Conservation (phyloP, 345 rosid species). For the Melastoma malabathricum region DNA sequence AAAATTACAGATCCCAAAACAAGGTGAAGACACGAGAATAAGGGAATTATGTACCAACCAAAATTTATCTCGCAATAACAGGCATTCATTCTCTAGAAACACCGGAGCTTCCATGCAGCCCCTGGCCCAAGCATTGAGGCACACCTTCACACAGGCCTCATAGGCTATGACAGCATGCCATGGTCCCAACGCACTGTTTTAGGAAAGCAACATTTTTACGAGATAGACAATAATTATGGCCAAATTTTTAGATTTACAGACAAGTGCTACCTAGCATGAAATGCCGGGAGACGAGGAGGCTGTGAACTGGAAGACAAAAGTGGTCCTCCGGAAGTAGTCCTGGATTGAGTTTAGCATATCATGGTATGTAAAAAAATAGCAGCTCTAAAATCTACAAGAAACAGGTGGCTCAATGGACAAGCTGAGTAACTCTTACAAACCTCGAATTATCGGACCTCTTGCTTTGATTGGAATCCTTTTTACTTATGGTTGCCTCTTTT, state of each 20-base stretch:
- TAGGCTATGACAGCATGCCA: constrained; percentile 96
- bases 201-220: constrained; percentile 5
- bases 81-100: constrained; percentile 91
- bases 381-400: background rate
- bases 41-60: constrained; percentile 38
- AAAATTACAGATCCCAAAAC: too few relatives aligned
- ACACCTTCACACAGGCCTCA: constrained; percentile 93
- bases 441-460: too few relatives aligned
- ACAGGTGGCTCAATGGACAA: too few relatives aligned
- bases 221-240: background rate
- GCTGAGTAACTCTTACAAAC: too few relatives aligned
- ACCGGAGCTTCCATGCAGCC: constrained; percentile 97
- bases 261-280: constrained; percentile 70
- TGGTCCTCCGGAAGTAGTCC: constrained; percentile 37
- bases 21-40: too few relatives aligned
- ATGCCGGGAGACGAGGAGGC: constrained; percentile 71
- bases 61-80: constrained; percentile 69
- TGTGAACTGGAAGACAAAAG: constrained; percentile 37
- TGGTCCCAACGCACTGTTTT: constrained; percentile 73
- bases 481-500: too few relatives aligned
- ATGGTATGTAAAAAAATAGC: background rate
- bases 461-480: too few relatives aligned
- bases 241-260: too few relatives aligned
- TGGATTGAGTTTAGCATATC: constrained; percentile 14
- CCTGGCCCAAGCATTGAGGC: constrained; percentile 98